Percentiles rank a stretch among this genome's conserved stretches.
Evolutionary conservation across 169 alveolate species (phyloP).

Genomic region (Amoebophrya sp.): DNA sequence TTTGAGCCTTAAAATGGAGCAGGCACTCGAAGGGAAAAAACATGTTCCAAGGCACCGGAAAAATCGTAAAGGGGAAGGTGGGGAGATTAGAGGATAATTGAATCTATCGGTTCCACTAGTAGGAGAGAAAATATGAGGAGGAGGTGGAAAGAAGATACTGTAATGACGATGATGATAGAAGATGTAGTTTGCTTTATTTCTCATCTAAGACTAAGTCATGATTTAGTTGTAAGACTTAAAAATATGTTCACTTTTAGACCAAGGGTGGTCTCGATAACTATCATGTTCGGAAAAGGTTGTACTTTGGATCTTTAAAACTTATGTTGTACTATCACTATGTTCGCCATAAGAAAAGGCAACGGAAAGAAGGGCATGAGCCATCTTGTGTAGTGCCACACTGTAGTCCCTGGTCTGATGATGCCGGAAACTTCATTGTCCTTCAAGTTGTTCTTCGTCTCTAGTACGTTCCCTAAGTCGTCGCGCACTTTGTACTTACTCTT

Average conservation of each 20-base stretch:
- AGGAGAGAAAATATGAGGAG: not conserved
- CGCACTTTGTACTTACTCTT: not conserved
- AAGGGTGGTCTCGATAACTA: not conserved
- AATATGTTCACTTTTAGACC: not conserved
- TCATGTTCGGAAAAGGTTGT: not conserved
- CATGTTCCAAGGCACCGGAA: not conserved
- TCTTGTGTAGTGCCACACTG: not conserved
- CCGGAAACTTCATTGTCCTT: not conserved
- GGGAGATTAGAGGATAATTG: not conserved
- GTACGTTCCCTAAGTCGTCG: not conserved
- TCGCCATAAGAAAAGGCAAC: not conserved
- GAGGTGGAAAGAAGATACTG: not conserved
- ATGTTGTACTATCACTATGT: not conserved
- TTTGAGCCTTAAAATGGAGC: too few relatives aligned
- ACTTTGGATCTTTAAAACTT: not conserved
- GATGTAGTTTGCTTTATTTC: not conserved
- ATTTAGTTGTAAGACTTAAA: not conserved
- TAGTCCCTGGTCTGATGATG: not conserved
- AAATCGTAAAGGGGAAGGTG: not conserved
- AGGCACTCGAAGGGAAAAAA: not conserved
- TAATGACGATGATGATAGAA: not conserved
- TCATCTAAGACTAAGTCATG: not conserved
- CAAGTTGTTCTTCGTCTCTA: not conserved
- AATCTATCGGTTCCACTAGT: too few relatives aligned
- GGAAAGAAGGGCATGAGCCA: not conserved